These are phyloP conservation scores for Coffea humblotiana DNA, from an alignment of 305 asterid genomes.

Conservation along the genomic window DNA sequence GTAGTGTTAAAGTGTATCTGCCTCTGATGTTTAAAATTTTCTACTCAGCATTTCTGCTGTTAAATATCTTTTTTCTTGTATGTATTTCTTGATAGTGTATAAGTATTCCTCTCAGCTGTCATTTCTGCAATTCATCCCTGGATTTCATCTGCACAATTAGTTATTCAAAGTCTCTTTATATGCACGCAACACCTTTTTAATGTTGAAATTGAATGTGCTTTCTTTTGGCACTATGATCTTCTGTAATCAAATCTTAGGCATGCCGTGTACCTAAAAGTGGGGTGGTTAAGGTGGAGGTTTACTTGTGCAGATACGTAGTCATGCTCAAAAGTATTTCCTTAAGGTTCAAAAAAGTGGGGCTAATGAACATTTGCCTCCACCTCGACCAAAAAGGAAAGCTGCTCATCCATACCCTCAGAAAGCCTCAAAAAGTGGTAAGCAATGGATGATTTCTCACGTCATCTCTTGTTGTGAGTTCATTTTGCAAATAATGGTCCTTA, in stretches of 20 bases:
- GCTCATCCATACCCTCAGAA: conserved; percentile 96
- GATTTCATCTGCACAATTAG: not conserved
- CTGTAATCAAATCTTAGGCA: not conserved
- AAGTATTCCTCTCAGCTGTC: not conserved
- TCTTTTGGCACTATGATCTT: not conserved
- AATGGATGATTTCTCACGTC: conserved; percentile 4
- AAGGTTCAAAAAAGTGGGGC: conserved; percentile 87
- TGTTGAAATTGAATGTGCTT: not conserved
- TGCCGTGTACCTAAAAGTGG: not conserved
- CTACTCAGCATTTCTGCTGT: not conserved
- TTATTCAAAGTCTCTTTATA: not conserved
- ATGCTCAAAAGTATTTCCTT: conserved; percentile 90
- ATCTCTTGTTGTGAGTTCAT: conserved; percentile 9
- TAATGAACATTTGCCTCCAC: conserved; percentile 91
- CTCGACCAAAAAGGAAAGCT: conserved; percentile 95
- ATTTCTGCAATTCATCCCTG: not conserved
- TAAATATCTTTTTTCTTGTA: not conserved
- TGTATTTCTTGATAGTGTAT: not conserved
- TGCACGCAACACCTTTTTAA: not conserved
- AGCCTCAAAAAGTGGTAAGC: conserved; percentile 76
- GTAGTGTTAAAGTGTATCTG: not conserved
- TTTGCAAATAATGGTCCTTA: conserved; percentile 17
- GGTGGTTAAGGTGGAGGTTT: conserved; percentile 8
- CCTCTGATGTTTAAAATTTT: not conserved
- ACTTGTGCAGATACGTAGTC: conserved; percentile 85